These are phyloP conservation scores for Sporothrix protearum DNA, from an alignment of 2,329 filamentous ascomycete species.

Conservation along the genomic window DNA sequence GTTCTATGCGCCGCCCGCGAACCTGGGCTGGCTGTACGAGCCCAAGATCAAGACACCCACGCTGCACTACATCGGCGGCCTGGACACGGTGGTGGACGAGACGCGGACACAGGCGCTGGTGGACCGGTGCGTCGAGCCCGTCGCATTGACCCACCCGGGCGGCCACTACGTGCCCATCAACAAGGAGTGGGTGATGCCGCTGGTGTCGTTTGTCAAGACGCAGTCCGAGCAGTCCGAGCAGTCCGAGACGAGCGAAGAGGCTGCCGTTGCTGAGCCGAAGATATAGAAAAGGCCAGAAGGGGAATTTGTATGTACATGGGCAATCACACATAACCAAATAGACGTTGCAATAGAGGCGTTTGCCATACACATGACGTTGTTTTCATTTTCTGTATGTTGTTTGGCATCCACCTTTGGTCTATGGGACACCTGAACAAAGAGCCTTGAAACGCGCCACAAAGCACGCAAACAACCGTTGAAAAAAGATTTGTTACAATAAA, in stretches of 20 bases:
- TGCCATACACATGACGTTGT: neutral
- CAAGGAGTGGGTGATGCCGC: constrained; percentile 73
- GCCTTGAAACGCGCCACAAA: neutral
- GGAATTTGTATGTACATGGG: neutral
- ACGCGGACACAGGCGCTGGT: constrained; percentile 62
- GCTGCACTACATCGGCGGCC: constrained; percentile 74
- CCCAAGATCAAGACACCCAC: constrained; percentile 73
- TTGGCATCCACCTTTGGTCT: neutral
- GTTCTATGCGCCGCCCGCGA: constrained; percentile 61
- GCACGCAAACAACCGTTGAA: too few relatives aligned
- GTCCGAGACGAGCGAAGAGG: constrained; percentile 8
- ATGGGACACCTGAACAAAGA: neutral
- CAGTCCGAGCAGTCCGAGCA: too few relatives aligned
- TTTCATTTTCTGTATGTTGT: neutral
- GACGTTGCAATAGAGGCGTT: constrained; percentile 4
- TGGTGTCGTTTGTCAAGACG: constrained; percentile 45
- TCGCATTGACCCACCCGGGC: constrained; percentile 70
- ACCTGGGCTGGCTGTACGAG: constrained; percentile 68
- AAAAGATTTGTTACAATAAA: neutral
- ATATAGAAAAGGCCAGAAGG: neutral
- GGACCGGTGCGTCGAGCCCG: constrained; percentile 56
- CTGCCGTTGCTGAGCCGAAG: neutral
- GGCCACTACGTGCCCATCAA: constrained; percentile 85
- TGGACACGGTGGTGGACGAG: constrained; percentile 89
- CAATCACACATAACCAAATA: neutral